Base-by-base conservation (phyloP, 805 yeast genomes). In the Limtongia smithiae region DNA sequence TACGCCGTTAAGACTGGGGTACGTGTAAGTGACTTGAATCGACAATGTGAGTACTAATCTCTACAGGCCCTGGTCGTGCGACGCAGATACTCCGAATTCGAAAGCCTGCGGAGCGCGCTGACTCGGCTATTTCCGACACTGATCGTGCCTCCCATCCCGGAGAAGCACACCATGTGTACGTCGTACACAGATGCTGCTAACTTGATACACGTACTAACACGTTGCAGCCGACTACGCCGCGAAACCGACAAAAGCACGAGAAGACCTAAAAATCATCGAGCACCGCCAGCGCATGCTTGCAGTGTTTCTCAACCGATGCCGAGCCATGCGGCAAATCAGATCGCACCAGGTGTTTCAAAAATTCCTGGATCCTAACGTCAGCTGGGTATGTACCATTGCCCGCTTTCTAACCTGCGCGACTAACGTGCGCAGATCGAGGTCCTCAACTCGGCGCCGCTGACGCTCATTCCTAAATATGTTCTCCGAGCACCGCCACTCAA, bases 121-220 rank as follows among this genome's bases (percentile, higher is more conserved):
- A 72, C 81, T 2, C 80, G 83, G 58, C 68, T 86, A 33, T 83
- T 84, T 56, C 97, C 98, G 2, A 80, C 93, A 2, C 64, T 81
- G 3, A 77, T 93, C 2, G 79, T 93, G 4, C 98, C 98, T 5
- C 97, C 97, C 1, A 91, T 93, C 8, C 98, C 98, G 0, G 85
- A 82, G 65, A 85, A 85, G 64, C 91, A 85, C 65, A 74, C 85
- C 14, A 64, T 85, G 56, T 59, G 63, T 59, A 51, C 15, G 63
- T 22, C 11, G 14, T 12, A 35, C 22, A 18, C 2, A 20, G 46
- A 6, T 17, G 35, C 18, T 27, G 43, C 31, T 31, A n/a, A 46
- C 45, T 33, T 12, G 24, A 18, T 8, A 17, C 11, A 27, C 4
- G 17, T 33, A 12, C 8, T 15, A 27, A 20, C 14, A 4, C n/a